Percentiles rank a stretch among this genome's conserved stretches.
Evolutionary conservation across 495 filamentous ascomycete species (phyloP).

Genomic region (Penicillium cataractarum): DNA sequence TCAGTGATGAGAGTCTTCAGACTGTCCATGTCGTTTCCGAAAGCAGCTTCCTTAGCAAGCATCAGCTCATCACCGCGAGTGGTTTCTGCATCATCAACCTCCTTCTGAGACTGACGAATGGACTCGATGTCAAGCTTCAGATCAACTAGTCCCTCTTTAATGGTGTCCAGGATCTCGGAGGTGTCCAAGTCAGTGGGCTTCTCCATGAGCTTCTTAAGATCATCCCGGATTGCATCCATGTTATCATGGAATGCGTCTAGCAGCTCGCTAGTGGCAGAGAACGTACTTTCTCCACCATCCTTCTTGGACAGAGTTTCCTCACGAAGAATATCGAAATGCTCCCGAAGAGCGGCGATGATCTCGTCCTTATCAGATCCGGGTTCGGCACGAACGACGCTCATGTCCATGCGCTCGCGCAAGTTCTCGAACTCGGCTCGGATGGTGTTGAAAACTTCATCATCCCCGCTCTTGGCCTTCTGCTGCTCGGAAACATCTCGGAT

Average conservation of each 20-base stretch:
- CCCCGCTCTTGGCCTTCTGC: conserved; percentile 20
- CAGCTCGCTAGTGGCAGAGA: conserved; percentile 70
- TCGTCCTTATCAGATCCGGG: conserved; percentile 47
- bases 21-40: conserved; percentile 75
- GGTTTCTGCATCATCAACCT: conserved; percentile 43
- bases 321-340: conserved; percentile 69
- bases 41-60: conserved; percentile 52
- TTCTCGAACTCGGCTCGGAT: conserved; percentile 75
- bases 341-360: conserved; percentile 69
- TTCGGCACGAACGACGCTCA: conserved; percentile 42
- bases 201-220: conserved; percentile 76
- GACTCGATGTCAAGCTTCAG: conserved; percentile 76
- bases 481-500: conserved; percentile 56
- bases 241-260: conserved; percentile 84
- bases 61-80: conserved; percentile 58
- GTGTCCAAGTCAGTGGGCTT: conserved; percentile 80
- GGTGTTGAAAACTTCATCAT: conserved; percentile 43
- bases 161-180: conserved; percentile 82
- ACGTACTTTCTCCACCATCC: conserved; percentile 58
- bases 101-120: conserved; percentile 59
- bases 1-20: conserved; percentile 81
- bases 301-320: conserved; percentile 60
- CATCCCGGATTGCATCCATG: conserved; percentile 68
- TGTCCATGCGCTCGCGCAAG: conserved; percentile 62
- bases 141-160: conserved; percentile 75